A percentile compares a stretch with the other conserved stretches of the same genome.
phyloP scores from a whole-genome alignment of 208 protist genomes.

The Blechomonas ayalai region DNA sequence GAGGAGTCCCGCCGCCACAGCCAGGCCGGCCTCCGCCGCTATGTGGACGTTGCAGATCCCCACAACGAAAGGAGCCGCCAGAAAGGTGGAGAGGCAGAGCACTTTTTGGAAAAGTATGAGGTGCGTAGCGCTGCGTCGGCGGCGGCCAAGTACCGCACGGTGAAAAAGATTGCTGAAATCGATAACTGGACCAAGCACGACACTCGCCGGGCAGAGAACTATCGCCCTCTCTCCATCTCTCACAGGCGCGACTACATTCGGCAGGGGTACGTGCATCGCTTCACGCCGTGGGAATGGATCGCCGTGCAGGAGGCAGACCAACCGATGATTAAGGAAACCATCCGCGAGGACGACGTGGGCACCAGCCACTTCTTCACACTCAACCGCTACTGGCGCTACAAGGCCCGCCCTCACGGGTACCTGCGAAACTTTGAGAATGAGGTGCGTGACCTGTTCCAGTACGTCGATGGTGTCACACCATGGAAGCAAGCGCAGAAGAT shows the following conservation, averaged over 20 bases:
- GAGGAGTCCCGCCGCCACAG: constrained; percentile 71
- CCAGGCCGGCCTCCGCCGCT: constrained; percentile 45
- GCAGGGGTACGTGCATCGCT: constrained; percentile 78
- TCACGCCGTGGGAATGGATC: constrained; percentile 90
- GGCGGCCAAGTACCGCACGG: constrained; percentile 44
- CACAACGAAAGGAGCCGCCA: constrained; percentile 30
- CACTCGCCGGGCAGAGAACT: constrained; percentile 69
- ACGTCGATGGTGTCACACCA: constrained; percentile 81
- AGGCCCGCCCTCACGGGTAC: constrained; percentile 86
- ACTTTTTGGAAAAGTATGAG: constrained; percentile 89
- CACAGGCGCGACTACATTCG: constrained; percentile 83
- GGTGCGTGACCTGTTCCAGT: constrained; percentile 83
- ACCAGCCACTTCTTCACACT: constrained; percentile 76
- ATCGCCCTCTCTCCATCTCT: constrained; percentile 78
- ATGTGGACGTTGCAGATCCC: constrained; percentile 82
- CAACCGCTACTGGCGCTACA: constrained; percentile 85
- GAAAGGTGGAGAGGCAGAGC: constrained; percentile 8
- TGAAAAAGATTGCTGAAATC: constrained; percentile 84
- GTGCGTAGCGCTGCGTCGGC: constrained; percentile 14
- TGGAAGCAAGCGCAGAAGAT: constrained; percentile 90
- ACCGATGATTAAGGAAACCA: constrained; percentile 74
- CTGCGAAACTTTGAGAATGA: constrained; percentile 86
- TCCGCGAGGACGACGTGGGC: constrained; percentile 71
- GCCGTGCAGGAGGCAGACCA: constrained; percentile 84
- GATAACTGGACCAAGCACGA: constrained; percentile 77